Percentiles rank a stretch among this genome's conserved stretches.
Evolutionary conservation across 2,329 filamentous ascomycete species (phyloP).

Genomic region (Xylaria sp.): DNA sequence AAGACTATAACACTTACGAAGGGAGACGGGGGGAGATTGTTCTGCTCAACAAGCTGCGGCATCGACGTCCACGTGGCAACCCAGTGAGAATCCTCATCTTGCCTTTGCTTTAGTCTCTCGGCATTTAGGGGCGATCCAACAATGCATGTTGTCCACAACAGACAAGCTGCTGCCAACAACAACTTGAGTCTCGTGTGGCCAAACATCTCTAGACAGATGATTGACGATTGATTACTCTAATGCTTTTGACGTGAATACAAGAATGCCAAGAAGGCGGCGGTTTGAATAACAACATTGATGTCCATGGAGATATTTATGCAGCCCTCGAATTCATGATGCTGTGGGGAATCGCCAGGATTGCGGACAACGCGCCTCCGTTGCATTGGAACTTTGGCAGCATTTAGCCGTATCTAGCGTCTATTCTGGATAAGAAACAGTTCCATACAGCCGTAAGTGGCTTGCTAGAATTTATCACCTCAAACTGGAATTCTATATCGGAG

Average conservation of each 20-base stretch:
- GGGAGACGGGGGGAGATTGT: slow-evolving; percentile 68
- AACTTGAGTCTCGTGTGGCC: slow-evolving; percentile 35
- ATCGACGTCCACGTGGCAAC: slow-evolving; percentile 72
- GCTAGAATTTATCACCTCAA: not conserved
- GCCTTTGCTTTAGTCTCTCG: slow-evolving; percentile 26
- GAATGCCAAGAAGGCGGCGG: slow-evolving; percentile 5
- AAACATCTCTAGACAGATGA: slow-evolving; percentile 24
- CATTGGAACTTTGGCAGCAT: slow-evolving; percentile 14
- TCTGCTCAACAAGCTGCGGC: slow-evolving; percentile 71
- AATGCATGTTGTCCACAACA: slow-evolving; percentile 36
- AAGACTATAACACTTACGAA: slow-evolving; percentile 57
- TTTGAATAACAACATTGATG: not conserved
- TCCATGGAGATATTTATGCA: slow-evolving; percentile 28
- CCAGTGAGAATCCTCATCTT: slow-evolving; percentile 62
- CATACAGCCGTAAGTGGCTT: not conserved
- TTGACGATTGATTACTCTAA: not conserved
- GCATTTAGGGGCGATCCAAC: slow-evolving; percentile 31
- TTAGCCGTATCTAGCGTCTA: slow-evolving; percentile 31
- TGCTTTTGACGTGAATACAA: not conserved
- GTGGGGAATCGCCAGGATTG: slow-evolving; percentile 13
- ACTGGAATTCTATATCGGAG: not conserved
- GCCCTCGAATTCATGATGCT: not conserved
- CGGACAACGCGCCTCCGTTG: slow-evolving; percentile 29
- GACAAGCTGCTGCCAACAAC: slow-evolving; percentile 34
- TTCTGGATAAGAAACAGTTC: not conserved